These are phyloP conservation scores for Macadamia integrifolia DNA, from an alignment of 164 flowering plant species.

Conservation along the genomic window DNA sequence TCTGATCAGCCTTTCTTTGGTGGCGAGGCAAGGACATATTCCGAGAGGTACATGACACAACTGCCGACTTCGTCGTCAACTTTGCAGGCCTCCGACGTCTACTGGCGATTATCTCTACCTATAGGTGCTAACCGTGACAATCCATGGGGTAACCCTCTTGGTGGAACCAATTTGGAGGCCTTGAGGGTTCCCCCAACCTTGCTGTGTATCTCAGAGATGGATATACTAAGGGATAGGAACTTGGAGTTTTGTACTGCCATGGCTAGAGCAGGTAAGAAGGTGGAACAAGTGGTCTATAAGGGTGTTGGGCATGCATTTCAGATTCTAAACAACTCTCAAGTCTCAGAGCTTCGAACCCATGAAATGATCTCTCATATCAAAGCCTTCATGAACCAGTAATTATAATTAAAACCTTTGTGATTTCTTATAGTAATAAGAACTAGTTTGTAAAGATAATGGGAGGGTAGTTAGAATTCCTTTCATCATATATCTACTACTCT, in stretches of 20 bases:
- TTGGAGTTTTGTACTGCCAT: slow-evolving; percentile 37
- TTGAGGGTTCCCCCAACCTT: slow-evolving; percentile 21
- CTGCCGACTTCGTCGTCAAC: slow-evolving; percentile 34
- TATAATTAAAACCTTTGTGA: no score
- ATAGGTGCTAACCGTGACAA: slow-evolving; percentile 40
- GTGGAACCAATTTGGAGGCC: slow-evolving; percentile 16
- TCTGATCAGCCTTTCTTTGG: slow-evolving; percentile 58
- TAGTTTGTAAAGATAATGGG: no score
- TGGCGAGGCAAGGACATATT: slow-evolving; percentile 36
- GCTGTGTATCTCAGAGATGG: slow-evolving; percentile 47
- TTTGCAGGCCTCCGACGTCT: slow-evolving; percentile 33
- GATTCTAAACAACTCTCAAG: slow-evolving; percentile 33
- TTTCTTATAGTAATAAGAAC: no score
- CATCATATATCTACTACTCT: no score
- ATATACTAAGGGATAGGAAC: slow-evolving; percentile 46
- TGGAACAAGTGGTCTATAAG: slow-evolving; percentile 30
- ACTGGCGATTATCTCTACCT: slow-evolving; percentile 46
- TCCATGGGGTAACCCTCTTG: slow-evolving; percentile 44
- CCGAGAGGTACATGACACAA: slow-evolving; percentile 33
- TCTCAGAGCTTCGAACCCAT: slow-evolving; percentile 24
- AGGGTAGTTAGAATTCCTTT: no score
- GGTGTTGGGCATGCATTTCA: slow-evolving; percentile 64
- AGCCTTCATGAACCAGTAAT: slow-evolving; percentile 24
- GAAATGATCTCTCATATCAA: slow-evolving; percentile 41
- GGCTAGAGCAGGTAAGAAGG: slow-evolving; percentile 31